Evolutionary conservation across 2,329 filamentous ascomycete genomes (phyloP), one percentile per base, ranked within the genome.

Genomic region (Dactylonectria macrodidyma): DNA sequence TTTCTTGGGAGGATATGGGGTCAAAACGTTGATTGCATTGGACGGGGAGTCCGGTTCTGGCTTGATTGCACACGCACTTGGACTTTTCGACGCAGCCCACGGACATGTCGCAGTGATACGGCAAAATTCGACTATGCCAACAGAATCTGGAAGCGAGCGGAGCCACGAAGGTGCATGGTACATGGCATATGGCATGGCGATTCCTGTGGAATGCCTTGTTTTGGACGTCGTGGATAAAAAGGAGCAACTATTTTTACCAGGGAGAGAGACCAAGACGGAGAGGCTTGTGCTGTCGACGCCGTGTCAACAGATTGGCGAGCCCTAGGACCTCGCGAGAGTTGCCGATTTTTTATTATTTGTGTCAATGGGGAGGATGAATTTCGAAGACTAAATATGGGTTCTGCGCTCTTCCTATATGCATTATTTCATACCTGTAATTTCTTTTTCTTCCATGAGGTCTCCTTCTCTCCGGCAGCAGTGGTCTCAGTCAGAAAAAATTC

Each of bases 1-100:
- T 72, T 72, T 47, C 34, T 51, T 63, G 64, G 62, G 66, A 61
- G 73, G 65, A 71, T 66, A 63, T 58, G 57, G 66, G 66, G 71
- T 69, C 30, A 73, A 68, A 62, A 71, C 50, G 70, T 77, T 77
- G 73, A 77, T 74, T 79, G 81, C 81, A 82, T 81, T 72, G 78
- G 77, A 78, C 67, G 78, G 76, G 77, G 81, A 81, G 79, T 81
- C 78, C 77, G 78, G 75, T 77, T 81, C 76, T 80, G 74, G 75
- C 75, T 78, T 78, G 73, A 76, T 69, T 73, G 69, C 69, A 73
- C 73, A 72, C 66, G 62, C 62, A 70, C 67, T 73, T 73, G 70
- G 69, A 70, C 71, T 69, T 66, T 58, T 71, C 62, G 67, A 71
- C 56, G 71, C 68, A 65, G 64, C 70, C 67, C 66, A 72, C 51